Evolutionary conservation across 495 filamentous ascomycete genomes (phyloP).

Genomic region (Podospora didyma): DNA sequence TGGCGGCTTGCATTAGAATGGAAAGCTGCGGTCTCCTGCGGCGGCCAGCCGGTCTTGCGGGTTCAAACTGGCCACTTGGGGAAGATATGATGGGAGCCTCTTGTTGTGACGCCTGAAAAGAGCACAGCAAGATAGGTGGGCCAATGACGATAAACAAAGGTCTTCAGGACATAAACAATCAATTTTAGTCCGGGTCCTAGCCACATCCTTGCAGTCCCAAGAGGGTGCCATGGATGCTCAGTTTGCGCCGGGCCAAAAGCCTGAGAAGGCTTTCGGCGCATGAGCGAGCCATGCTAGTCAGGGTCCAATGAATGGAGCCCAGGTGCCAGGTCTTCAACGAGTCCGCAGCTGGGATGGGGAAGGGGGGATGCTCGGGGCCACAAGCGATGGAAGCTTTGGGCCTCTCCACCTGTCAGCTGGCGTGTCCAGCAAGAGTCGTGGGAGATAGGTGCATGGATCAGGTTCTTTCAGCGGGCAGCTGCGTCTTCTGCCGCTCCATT

Average conservation of each 20-base stretch:
- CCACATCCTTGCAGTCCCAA: neutral
- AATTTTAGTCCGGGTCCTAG: neutral
- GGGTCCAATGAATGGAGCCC: no score
- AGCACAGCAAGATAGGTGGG: neutral
- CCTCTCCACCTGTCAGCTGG: conserved; percentile 1
- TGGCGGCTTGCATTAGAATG: neutral
- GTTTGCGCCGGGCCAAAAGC: no score
- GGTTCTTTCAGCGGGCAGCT: no score
- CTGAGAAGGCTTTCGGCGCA: no score
- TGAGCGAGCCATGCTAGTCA: no score
- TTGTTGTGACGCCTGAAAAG: neutral
- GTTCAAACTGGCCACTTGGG: neutral
- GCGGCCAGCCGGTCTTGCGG: neutral
- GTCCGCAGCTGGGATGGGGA: neutral
- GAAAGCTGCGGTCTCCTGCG: neutral
- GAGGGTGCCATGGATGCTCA: no score
- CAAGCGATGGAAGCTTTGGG: no score
- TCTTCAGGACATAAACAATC: conserved; percentile 12
- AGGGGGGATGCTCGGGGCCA: no score
- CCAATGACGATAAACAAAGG: conserved; percentile 16
- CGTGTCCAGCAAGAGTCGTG: no score
- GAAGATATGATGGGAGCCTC: neutral
- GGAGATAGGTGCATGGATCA: no score
- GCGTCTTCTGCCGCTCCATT: no score
- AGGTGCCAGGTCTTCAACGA: no score